Evolutionary conservation across 345 rosid species (phyloP).

Genomic region (Limnanthes douglasii): DNA sequence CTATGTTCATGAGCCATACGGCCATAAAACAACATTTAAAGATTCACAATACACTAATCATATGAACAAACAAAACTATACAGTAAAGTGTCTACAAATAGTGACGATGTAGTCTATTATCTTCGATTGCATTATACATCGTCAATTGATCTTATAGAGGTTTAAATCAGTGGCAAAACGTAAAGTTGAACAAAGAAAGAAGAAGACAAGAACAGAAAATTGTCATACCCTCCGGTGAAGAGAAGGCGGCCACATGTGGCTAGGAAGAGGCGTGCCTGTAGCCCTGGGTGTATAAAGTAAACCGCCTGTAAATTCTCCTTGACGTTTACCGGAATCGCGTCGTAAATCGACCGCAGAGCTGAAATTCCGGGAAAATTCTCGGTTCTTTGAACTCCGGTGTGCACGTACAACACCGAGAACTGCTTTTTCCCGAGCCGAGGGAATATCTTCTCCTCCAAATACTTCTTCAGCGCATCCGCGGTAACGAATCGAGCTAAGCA

Average conservation of each 20-base stretch:
- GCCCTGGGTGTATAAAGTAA: slow-evolving; percentile 56
- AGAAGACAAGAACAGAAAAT: neutral
- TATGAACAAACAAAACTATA: no score
- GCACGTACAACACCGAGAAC: slow-evolving; percentile 46
- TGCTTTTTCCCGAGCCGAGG: slow-evolving; percentile 36
- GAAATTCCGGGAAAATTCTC: slow-evolving; percentile 66
- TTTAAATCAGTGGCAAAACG: no score
- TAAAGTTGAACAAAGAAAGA: neutral
- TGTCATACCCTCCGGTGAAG: slow-evolving; percentile 49
- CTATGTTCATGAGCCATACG: no score
- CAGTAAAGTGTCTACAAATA: no score
- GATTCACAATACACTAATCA: no score
- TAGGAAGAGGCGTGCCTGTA: slow-evolving; percentile 61
- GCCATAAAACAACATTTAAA: no score
- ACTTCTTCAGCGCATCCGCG: slow-evolving; percentile 29
- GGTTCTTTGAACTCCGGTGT: slow-evolving; percentile 56
- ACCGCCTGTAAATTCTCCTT: slow-evolving; percentile 49
- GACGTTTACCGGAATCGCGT: slow-evolving; percentile 39
- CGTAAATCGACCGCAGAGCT: slow-evolving; percentile 47
- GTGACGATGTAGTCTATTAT: no score
- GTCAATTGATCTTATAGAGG: neutral
- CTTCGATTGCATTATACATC: no score
- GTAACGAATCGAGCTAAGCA: slow-evolving; percentile 35
- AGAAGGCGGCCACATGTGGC: slow-evolving; percentile 62
- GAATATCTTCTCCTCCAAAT: slow-evolving; percentile 36